phyloP scores from a whole-genome alignment of 2,329 filamentous ascomycete species.

The Aureobasidium sp. region DNA sequence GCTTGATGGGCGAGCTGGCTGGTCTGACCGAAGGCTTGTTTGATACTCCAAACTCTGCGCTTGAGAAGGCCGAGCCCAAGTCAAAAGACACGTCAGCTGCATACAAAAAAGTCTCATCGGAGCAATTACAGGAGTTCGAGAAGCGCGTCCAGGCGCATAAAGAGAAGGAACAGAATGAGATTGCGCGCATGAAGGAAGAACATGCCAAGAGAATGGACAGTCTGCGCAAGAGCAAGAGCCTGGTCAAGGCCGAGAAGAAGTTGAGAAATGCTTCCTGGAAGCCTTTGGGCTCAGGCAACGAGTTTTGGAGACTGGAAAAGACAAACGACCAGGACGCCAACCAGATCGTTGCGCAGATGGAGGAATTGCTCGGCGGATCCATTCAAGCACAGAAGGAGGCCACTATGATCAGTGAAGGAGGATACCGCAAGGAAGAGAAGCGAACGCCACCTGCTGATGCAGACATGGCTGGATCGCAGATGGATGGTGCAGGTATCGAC shows the following conservation, averaged over 20 bases:
- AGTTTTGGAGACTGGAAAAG: conserved; percentile 56
- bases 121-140: conserved; percentile 77
- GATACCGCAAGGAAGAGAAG: conserved; percentile 27
- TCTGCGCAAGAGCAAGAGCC: conserved; percentile 59
- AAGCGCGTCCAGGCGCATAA: conserved; percentile 68
- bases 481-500: conserved; percentile 37
- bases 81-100: conserved; percentile 29
- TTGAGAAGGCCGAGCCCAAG: conserved; percentile 17
- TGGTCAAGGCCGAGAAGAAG: conserved; percentile 69
- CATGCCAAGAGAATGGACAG: conserved; percentile 73
- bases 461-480: conserved; percentile 21
- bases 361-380: conserved; percentile 61
- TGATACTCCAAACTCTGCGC: conserved; percentile 45
- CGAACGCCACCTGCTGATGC: conserved; percentile 8
- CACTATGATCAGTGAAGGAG: conserved; percentile 28
- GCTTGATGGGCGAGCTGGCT: conserved; percentile 68
- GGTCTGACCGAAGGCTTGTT: conserved; percentile 80
- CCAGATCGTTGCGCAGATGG: conserved; percentile 67
- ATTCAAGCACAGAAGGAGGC: conserved; percentile 38
- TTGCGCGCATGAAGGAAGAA: conserved; percentile 73
- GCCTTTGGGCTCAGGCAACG: conserved; percentile 47
- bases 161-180: conserved; percentile 67
- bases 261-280: conserved; percentile 60
- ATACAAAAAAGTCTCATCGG: conserved; percentile 55
- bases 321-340: conserved; percentile 54